A percentile compares a stretch with the other conserved stretches of the same genome.
Evolutionary conservation across 345 rosid species (phyloP).

Genomic region (Gossypium mustelinum): DNA sequence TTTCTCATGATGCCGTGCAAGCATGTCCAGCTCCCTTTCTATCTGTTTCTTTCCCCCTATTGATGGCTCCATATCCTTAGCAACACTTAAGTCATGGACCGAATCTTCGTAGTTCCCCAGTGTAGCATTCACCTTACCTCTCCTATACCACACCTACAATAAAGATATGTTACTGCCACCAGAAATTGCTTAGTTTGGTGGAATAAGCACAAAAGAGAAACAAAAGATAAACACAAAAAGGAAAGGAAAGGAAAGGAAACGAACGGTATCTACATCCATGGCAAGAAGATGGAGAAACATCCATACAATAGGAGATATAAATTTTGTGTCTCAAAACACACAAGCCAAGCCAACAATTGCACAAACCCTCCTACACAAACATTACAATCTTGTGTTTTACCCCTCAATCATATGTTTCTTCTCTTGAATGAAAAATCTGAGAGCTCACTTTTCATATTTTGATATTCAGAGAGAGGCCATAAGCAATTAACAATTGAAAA

Average conservation of each 20-base stretch:
- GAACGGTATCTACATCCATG: not conserved
- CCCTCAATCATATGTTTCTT: not conserved
- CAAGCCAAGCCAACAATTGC: not conserved
- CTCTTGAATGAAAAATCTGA: not conserved
- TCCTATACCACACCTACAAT: conserved; percentile 74
- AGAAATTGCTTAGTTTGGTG: not conserved
- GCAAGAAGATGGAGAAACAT: not conserved
- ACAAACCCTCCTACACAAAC: not conserved
- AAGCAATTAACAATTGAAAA: not conserved
- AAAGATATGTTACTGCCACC: conserved; percentile 6
- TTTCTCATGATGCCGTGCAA: conserved; percentile 23
- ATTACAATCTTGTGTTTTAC: not conserved
- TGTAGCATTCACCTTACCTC: conserved; percentile 70
- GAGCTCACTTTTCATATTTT: not conserved
- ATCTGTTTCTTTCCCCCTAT: conserved; percentile 68
- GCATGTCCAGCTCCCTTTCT: conserved; percentile 47
- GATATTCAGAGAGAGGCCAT: not conserved
- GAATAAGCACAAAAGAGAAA: not conserved
- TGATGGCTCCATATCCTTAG: conserved; percentile 50
- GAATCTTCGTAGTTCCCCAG: conserved; percentile 54
- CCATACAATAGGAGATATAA: not conserved
- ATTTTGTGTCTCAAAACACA: not conserved
- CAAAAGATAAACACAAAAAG: not conserved
- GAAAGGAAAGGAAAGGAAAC: not conserved
- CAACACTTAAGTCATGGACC: conserved; percentile 47